Evolutionary conservation across 2,329 filamentous ascomycete species (phyloP).

Genomic region (Corinectria fuckeliana): DNA sequence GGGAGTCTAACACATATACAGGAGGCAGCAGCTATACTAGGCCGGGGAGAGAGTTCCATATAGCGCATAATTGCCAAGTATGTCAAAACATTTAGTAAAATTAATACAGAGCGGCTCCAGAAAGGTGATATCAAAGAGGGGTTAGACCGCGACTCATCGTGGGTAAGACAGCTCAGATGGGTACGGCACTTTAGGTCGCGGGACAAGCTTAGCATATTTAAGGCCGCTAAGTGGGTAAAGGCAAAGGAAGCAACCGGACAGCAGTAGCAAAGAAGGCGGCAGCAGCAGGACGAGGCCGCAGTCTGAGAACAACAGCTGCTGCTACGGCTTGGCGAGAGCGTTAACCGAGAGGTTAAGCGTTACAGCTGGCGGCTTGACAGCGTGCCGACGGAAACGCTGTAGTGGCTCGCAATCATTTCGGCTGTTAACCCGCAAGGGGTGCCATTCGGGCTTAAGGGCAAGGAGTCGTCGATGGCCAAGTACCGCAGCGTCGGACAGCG

Average conservation of each 20-base stretch:
- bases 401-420: no score
- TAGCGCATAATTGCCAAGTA: background rate
- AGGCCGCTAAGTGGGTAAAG: no score
- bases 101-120: background rate
- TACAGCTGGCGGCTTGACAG: no score
- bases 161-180: no score
- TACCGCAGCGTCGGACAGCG: conserved; percentile 1
- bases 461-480: conserved; percentile 7
- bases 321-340: background rate
- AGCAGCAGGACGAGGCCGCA: background rate
- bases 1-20: background rate
- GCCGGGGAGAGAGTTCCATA: background rate
- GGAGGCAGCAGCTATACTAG: background rate
- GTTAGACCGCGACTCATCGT: background rate
- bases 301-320: conserved; percentile 28
- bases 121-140: background rate
- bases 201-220: no score
- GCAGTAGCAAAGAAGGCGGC: no score
- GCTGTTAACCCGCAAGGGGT: no score
- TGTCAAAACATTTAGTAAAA: background rate
- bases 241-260: no score
- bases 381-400: no score
- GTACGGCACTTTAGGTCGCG: no score
- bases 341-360: no score
- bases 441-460: background rate